Base-by-base conservation (phyloP, 108 stramenopile genomes). In the Nitzschia putrida region DNA sequence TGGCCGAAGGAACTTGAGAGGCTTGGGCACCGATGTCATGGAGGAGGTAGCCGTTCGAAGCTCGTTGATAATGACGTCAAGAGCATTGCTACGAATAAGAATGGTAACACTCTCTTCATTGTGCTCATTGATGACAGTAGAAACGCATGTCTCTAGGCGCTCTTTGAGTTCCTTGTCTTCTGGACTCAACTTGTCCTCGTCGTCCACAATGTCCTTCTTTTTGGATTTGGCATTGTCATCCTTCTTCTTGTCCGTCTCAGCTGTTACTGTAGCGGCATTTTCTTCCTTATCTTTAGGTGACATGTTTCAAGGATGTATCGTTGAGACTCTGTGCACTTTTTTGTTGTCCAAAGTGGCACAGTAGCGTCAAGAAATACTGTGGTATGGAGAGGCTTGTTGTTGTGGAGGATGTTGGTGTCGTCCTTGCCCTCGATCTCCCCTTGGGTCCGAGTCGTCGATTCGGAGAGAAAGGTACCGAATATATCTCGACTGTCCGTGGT, bases 1-100 rank as follows among this genome's bases (percentile, higher is more conserved):
- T 18, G 98, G 98, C 23, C 97, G 79, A 66, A 99, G 75, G 72
- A 98, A 99, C 86, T 99, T 99, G 64, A 99, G 86, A 2, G 99
- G 99, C 82, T 98, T 98, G 24, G 99, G 99, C 49, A 98, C 99
- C 45, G 88, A 85, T 11, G 99, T 99, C 99, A 99, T 99, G 69
- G 90, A 93, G 0, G 90, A 79, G 47, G 99, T 99, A 3, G 98
- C 88, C 18, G 79, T 82, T 25, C 92, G 80, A 45, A 98, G 84
- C 72, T 97, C 97, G 34, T 79, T 84, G 21, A 96, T 87, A 68
- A 98, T 90, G 57, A 95, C 83, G 57, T 93, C 92, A 57, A 98
- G 60, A 3, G 97, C 97, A 69, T 86, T 91, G 22, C 83, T 72
- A 23, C 93, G 87, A 64, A 91, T 75, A 2, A 77, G 78, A 54